phyloP scores from a whole-genome alignment of 495 filamentous ascomycete genomes.

The Penicillium turbatum region DNA sequence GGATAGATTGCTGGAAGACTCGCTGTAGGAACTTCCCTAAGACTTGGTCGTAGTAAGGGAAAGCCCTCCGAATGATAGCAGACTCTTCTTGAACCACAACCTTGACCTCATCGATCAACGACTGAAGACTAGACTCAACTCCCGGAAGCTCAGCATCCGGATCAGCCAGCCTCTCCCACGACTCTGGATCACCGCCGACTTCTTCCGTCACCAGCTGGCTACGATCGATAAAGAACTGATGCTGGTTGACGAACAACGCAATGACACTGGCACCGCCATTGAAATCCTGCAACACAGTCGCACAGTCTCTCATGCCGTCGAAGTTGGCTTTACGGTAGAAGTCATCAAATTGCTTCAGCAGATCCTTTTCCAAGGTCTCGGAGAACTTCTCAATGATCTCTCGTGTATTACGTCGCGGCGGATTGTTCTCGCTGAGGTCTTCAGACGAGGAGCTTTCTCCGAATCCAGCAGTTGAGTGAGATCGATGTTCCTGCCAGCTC shows the following conservation, averaged over 20 bases:
- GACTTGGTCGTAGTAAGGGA: constrained; percentile 94
- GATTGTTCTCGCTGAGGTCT: constrained; percentile 34
- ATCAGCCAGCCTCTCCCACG: constrained; percentile 87
- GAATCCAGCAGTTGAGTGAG: constrained; percentile 55
- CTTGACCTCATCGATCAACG: constrained; percentile 86
- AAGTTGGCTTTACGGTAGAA: constrained; percentile 92
- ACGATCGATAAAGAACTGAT: constrained; percentile 96
- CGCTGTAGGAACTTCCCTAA: constrained; percentile 87
- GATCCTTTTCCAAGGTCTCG: constrained; percentile 90
- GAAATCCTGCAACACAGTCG: constrained; percentile 91
- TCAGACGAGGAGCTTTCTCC: constrained; percentile 32
- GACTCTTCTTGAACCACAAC: constrained; percentile 97
- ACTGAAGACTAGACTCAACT: constrained; percentile 87
- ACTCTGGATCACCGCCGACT: constrained; percentile 74
- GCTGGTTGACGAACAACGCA: constrained; percentile 94
- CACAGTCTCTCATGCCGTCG: constrained; percentile 93
- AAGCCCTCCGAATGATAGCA: constrained; percentile 89
- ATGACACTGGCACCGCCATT: constrained; percentile 92
- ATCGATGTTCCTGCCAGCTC: constrained; percentile 60
- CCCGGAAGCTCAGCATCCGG: constrained; percentile 87
- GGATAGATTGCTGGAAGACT: constrained; percentile 96
- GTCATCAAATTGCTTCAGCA: constrained; percentile 93
- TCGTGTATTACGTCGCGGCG: constrained; percentile 60
- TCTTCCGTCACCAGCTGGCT: constrained; percentile 89
- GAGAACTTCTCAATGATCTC: constrained; percentile 96